Evolutionary conservation across 2,329 filamentous ascomycete genomes (phyloP), one percentile per base, ranked within the genome.

Genomic region (Capronia epimyces): DNA sequence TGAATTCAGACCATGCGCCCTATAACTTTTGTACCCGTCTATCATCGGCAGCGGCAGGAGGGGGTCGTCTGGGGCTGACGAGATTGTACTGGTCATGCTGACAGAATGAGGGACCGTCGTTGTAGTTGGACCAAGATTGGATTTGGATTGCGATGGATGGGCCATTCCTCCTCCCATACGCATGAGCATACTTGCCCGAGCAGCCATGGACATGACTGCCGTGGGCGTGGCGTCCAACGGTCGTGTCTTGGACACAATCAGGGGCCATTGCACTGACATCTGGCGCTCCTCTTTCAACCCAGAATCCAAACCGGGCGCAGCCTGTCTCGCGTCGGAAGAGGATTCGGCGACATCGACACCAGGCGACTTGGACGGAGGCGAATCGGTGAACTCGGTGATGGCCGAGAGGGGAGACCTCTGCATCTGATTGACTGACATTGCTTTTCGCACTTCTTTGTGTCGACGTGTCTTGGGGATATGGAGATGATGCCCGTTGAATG

Each of bases 391-490:
- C 49, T 62, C 64, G 18, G 49, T 53, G 10, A 61, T 61, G 32
- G 67, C 68, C 18, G 61, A 63, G 27, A 69, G 51, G 1, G 67
- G 64, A 20, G 58, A 54, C 3, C 50, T 44, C 24, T 63, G 64
- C 16, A 69, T 62, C 9, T 64, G 66, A 20, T 62, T 64, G 43
- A 64, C 50, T 3, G 63, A 63, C 20, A 57, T 57, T 13, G 60
- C 60, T 39, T 64, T 64, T 21, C 60, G 53, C 1, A 61, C 60
- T 15, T 55, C 63, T 46, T 62, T 64, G 31, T 63, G 57, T 39
- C 64, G 62, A 29, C 63, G 65, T 13, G 67, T 69, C 40, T 64
- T 62, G 27, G 68, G 64, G 31, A 64, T 64, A 20, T 65, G 64
- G 9, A 71, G 58, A 1, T 68, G 66, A 34, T 64, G 59, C 29